phyloP scores from a whole-genome alignment of 495 filamentous ascomycete genomes.

The Penicillium goetzii region DNA sequence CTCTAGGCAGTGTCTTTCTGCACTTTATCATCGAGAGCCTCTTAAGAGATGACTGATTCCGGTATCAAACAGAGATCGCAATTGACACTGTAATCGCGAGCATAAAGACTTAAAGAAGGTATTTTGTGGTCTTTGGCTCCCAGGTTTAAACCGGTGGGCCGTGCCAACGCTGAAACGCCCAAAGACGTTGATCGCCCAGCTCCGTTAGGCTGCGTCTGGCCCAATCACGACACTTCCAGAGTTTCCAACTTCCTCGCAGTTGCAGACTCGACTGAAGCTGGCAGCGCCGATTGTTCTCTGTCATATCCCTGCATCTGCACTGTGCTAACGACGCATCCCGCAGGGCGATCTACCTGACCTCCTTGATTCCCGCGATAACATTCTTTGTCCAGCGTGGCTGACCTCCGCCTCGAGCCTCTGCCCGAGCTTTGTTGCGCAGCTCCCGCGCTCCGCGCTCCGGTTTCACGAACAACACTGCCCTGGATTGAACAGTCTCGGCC shows the following conservation, averaged over 20 bases:
- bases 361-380: slow-evolving; percentile 16
- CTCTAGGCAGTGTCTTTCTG: no score
- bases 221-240: slow-evolving; percentile 35
- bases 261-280: slow-evolving; percentile 15
- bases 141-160: slow-evolving; percentile 10
- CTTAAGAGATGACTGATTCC: no score
- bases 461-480: slow-evolving; percentile 7
- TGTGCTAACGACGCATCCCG: neutral
- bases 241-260: slow-evolving; percentile 25
- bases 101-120: neutral
- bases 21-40: no score
- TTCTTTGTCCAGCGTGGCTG: slow-evolving; percentile 12
- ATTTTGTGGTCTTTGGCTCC: neutral
- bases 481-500: slow-evolving; percentile 5
- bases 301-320: slow-evolving; percentile 3
- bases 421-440: slow-evolving; percentile 21
- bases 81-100: neutral
- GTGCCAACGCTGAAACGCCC: slow-evolving; percentile 18
- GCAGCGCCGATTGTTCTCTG: neutral
- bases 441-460: slow-evolving; percentile 5
- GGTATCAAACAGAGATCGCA: neutral
- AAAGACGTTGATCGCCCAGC: slow-evolving; percentile 26
- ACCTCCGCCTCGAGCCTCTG: slow-evolving; percentile 13
- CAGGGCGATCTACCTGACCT: slow-evolving; percentile 1
- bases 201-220: slow-evolving; percentile 19